Evolutionary conservation across 495 filamentous ascomycete species (phyloP).

Genomic region (Pseudevernia furfuracea): DNA sequence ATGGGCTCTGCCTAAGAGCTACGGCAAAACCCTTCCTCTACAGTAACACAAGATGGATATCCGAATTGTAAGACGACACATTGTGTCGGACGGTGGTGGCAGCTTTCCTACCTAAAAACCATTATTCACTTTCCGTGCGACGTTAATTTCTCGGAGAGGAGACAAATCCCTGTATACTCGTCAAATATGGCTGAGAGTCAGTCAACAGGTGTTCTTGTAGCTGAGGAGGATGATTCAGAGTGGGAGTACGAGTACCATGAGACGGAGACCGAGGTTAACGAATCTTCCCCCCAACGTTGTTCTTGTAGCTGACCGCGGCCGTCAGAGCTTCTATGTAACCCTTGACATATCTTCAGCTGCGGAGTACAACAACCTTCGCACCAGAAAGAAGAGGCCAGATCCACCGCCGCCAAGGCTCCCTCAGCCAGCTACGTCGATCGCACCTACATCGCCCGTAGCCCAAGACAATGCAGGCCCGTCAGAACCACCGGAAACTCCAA

Average conservation of each 20-base stretch:
- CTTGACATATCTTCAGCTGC: constrained; percentile 44
- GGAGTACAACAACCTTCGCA: constrained; percentile 27
- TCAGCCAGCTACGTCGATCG: constrained; percentile 2
- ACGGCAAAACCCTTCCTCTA: neutral
- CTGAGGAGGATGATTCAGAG: constrained; percentile 38
- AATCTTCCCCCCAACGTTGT: neutral
- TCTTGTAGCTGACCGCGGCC: constrained; percentile 26
- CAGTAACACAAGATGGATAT: constrained; percentile 11
- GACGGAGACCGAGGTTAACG: constrained; percentile 48
- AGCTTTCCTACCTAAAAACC: constrained; percentile 8
- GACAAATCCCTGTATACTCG: neutral
- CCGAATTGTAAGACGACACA: neutral
- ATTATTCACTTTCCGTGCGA: neutral
- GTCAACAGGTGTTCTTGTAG: neutral
- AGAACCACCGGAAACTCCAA: constrained; percentile 5
- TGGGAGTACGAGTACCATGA: constrained; percentile 59
- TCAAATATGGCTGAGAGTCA: neutral
- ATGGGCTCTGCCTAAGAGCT: constrained; percentile 1
- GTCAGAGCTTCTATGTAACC: constrained; percentile 48
- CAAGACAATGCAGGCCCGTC: constrained; percentile 8
- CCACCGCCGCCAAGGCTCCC: constrained; percentile 4
- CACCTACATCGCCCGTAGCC: neutral
- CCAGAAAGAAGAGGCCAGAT: constrained; percentile 26
- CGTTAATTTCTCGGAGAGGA: neutral
- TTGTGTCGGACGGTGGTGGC: neutral